Percentiles rank a stretch among this genome's conserved stretches.
Conservation (phyloP, 208 protist genomes). For the Naegleria lovaniensis region DNA sequence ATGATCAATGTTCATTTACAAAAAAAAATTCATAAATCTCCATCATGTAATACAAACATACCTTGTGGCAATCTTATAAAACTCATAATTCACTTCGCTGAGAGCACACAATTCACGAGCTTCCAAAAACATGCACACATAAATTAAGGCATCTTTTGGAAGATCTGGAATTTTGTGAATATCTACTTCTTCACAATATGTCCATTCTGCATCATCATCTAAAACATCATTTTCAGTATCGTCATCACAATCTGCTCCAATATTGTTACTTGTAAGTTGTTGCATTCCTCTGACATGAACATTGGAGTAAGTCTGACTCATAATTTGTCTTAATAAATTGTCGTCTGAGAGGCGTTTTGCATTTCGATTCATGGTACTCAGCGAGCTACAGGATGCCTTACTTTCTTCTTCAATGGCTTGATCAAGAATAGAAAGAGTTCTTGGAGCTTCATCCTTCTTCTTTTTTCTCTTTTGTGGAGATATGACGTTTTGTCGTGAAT, state of each 20-base stretch:
- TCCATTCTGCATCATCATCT: background rate
- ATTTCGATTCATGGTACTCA: background rate
- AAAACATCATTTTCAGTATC: background rate
- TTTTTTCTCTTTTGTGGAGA: background rate
- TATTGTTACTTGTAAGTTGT: background rate
- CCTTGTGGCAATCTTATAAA: background rate
- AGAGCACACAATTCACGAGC: background rate
- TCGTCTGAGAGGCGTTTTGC: background rate
- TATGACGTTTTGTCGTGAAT: background rate
- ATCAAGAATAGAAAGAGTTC: background rate
- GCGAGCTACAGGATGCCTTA: background rate
- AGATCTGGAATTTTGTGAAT: background rate
- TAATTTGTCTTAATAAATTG: background rate
- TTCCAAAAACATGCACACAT: constrained; percentile 21
- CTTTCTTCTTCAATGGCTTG: background rate
- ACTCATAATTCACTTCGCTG: background rate
- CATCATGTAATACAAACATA: too few species aligned
- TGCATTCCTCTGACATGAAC: background rate
- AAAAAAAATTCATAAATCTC: background rate
- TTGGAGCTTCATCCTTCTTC: background rate
- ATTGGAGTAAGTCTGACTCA: background rate
- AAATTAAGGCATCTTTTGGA: background rate
- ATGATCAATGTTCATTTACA: too few species aligned
- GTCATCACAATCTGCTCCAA: background rate
- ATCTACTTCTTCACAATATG: background rate